Conservation (phyloP, 495 filamentous ascomycete species). For the Chaetomium tenue region DNA sequence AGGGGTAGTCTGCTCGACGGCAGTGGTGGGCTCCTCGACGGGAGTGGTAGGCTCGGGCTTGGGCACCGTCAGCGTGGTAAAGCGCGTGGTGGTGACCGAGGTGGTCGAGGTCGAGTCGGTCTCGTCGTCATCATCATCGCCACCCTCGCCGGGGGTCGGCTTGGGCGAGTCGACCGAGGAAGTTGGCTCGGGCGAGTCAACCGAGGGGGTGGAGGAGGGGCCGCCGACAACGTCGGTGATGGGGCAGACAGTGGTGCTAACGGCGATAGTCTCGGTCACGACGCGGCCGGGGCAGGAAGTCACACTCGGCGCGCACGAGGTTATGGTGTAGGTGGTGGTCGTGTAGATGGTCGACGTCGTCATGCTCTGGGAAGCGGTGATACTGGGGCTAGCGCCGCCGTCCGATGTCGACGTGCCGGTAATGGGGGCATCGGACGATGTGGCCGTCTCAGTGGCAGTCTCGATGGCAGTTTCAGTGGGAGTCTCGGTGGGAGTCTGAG, state of each 20-base stretch:
- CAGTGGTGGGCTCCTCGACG: background rate
- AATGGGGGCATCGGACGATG: background rate
- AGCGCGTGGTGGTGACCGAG: constrained; percentile 14
- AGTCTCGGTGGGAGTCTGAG: constrained; percentile 1
- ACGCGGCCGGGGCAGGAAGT: constrained; percentile 51
- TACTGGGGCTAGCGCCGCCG: background rate
- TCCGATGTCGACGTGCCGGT: background rate
- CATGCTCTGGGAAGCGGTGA: constrained; percentile 19
- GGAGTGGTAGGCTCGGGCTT: constrained; percentile 19
- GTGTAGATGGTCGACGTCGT: constrained; percentile 46
- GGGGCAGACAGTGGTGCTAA: constrained; percentile 48
- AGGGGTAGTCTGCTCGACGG: background rate
- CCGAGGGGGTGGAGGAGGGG: constrained; percentile 16
- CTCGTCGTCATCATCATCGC: background rate
- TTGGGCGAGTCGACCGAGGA: constrained; percentile 8
- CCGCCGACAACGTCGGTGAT: constrained; percentile 30
- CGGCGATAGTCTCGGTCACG: constrained; percentile 41
- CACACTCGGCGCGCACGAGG: constrained; percentile 57
- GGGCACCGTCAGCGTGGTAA: constrained; percentile 32
- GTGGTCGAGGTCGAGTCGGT: constrained; percentile 17
- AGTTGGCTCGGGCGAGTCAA: constrained; percentile 32
- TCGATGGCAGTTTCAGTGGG: background rate
- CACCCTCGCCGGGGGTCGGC: constrained; percentile 23
- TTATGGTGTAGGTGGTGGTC: constrained; percentile 56
- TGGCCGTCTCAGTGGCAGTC: constrained; percentile 4